Conservation (phyloP, 345 rosid genomes). For the Heritiera littoralis region DNA sequence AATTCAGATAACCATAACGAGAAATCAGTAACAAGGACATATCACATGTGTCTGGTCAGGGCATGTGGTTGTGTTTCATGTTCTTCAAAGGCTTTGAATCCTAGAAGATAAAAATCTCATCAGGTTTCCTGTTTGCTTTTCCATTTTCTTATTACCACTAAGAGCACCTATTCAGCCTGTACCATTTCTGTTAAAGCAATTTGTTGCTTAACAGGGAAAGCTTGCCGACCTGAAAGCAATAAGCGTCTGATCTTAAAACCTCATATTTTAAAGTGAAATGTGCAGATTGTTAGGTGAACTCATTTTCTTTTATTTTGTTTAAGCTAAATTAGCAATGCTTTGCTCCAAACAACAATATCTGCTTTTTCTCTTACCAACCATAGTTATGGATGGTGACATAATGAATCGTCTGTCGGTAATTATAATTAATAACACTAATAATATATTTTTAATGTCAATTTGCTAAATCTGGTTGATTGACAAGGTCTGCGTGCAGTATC, state of each 20-base stretch:
- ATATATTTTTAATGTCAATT: not conserved
- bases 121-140: not conserved
- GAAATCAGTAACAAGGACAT: not conserved
- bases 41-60: not conserved
- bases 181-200: not conserved
- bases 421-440: not conserved
- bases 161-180: not conserved
- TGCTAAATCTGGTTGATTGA: not conserved
- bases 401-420: not conserved
- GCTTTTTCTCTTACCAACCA: not conserved
- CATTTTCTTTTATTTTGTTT: not conserved
- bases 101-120: not conserved
- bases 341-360: not conserved
- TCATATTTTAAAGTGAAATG: not conserved
- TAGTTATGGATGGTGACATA: not conserved
- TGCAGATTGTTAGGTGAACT: not conserved
- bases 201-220: not conserved
- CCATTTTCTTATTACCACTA: not conserved
- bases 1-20: not conserved
- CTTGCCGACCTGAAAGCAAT: conserved; percentile 16
- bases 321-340: not conserved
- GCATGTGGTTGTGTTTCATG: not conserved
- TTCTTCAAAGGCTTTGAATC: conserved; percentile 6
- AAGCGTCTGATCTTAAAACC: conserved; percentile 4
- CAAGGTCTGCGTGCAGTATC: not conserved